A percentile compares a stretch with the other conserved stretches of the same genome.
Conservation (phyloP, 1,284 basidiomycete genomes). For the Trametes versicolor region DNA sequence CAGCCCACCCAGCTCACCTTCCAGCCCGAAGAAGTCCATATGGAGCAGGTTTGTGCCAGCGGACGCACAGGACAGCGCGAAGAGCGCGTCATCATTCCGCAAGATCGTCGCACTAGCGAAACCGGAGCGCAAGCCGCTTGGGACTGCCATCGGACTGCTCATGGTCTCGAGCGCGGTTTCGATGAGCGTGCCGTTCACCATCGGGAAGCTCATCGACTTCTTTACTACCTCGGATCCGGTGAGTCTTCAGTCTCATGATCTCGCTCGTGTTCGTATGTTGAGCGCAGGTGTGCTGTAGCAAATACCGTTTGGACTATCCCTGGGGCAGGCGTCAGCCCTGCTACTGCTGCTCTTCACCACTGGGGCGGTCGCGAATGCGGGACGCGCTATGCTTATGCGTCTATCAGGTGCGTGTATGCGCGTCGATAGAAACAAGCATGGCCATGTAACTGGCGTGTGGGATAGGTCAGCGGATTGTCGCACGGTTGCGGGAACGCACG, state of each 20-base stretch:
- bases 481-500: conserved; percentile 84
- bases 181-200: conserved; percentile 90
- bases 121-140: conserved; percentile 80
- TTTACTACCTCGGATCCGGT: conserved; percentile 81
- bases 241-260: conserved; percentile 42
- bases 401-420: conserved; percentile 64
- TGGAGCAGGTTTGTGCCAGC: conserved; percentile 51
- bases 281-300: conserved; percentile 51
- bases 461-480: conserved; percentile 91
- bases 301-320: conserved; percentile 81
- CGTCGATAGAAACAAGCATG: not conserved
- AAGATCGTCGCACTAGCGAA: conserved; percentile 82
- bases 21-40: conserved; percentile 48
- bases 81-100: conserved; percentile 67
- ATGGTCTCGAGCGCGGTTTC: conserved; percentile 83
- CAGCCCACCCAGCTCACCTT: conserved; percentile 5
- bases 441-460: not conserved
- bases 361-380: conserved; percentile 90
- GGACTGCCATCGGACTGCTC: conserved; percentile 74
- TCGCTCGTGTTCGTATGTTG: conserved; percentile 15
- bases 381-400: conserved; percentile 90
- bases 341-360: conserved; percentile 87
- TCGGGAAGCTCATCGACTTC: conserved; percentile 93
- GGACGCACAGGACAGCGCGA: conserved; percentile 44
- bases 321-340: conserved; percentile 82